Conservation (phyloP, 768 basidiomycete genomes). For the Naganishia antarctica region DNA sequence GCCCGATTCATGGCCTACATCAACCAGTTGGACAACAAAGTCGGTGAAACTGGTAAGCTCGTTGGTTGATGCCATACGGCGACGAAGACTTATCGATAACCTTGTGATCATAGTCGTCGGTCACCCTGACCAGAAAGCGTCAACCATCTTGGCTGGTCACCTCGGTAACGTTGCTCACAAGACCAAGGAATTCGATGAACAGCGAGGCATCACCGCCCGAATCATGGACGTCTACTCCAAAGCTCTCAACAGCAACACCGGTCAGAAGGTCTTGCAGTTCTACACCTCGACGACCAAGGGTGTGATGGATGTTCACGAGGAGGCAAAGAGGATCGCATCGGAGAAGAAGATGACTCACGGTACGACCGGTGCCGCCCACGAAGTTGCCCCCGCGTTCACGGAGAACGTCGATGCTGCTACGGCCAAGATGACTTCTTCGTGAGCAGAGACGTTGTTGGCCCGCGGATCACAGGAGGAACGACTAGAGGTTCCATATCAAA, state of each 20-base stretch:
- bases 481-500: too few species aligned
- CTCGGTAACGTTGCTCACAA: slow-evolving; percentile 57
- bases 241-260: slow-evolving; percentile 69
- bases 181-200: slow-evolving; percentile 71
- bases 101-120: slow-evolving; percentile 56
- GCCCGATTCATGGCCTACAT: slow-evolving; percentile 76
- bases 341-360: slow-evolving; percentile 26
- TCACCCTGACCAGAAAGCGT: slow-evolving; percentile 45
- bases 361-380: slow-evolving; percentile 22
- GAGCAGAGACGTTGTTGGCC: neutral
- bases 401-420: slow-evolving; percentile 23
- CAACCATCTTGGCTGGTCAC: slow-evolving; percentile 17
- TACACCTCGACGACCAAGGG: slow-evolving; percentile 87
- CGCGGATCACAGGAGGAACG: neutral
- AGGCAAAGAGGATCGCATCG: slow-evolving; percentile 71
- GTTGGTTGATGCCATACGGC: too few species aligned
- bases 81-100: too few species aligned
- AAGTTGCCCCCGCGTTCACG: slow-evolving; percentile 20
- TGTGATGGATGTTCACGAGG: slow-evolving; percentile 84
- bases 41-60: slow-evolving; percentile 43
- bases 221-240: slow-evolving; percentile 57
- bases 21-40: slow-evolving; percentile 61
- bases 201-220: slow-evolving; percentile 67
- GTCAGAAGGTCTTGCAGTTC: slow-evolving; percentile 69
- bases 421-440: slow-evolving; percentile 2